Conservation (phyloP, 805 yeast genomes). For the Wickerhamiella australiensis region DNA sequence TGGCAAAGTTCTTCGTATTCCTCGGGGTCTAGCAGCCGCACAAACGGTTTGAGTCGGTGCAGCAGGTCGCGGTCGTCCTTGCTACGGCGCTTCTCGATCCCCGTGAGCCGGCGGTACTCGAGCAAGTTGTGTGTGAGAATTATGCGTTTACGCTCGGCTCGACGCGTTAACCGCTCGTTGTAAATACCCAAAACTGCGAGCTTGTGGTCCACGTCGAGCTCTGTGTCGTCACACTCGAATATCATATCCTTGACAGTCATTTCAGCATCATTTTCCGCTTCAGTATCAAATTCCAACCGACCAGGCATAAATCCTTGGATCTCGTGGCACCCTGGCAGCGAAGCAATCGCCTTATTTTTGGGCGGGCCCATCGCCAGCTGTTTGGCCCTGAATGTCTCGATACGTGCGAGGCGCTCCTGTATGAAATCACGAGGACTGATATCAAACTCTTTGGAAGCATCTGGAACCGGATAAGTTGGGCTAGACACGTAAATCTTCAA, state of each 20-base stretch:
- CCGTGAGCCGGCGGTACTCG: slow-evolving; percentile 73
- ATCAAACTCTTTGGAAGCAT: slow-evolving; percentile 57
- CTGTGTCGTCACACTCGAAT: slow-evolving; percentile 85
- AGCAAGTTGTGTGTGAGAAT: slow-evolving; percentile 63
- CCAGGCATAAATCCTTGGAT: slow-evolving; percentile 99
- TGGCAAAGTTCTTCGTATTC: slow-evolving; percentile 69
- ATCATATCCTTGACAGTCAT: slow-evolving; percentile 86
- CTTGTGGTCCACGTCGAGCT: slow-evolving; percentile 80
- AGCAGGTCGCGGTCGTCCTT: slow-evolving; percentile 82
- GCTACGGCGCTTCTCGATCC: slow-evolving; percentile 69
- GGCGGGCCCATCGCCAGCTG: slow-evolving; percentile 74
- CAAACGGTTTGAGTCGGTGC: slow-evolving; percentile 65
- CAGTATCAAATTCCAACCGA: slow-evolving; percentile 89
- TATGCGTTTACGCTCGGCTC: slow-evolving; percentile 85
- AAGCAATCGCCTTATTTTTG: slow-evolving; percentile 76
- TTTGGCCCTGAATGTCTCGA: slow-evolving; percentile 51
- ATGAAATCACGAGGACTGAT: slow-evolving; percentile 60
- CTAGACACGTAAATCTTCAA: slow-evolving; percentile 56
- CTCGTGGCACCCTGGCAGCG: slow-evolving; percentile 93
- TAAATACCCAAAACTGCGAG: slow-evolving; percentile 79
- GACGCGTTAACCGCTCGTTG: slow-evolving; percentile 72
- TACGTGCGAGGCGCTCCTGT: slow-evolving; percentile 50
- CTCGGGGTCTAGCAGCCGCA: slow-evolving; percentile 63
- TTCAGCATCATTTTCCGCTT: slow-evolving; percentile 95
- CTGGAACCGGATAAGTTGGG: slow-evolving; percentile 76